Evolutionary conservation across 495 filamentous ascomycete genomes (phyloP), one percentile per base, ranked within the genome.

Genomic region (Aspergillus sclerotioniger): DNA sequence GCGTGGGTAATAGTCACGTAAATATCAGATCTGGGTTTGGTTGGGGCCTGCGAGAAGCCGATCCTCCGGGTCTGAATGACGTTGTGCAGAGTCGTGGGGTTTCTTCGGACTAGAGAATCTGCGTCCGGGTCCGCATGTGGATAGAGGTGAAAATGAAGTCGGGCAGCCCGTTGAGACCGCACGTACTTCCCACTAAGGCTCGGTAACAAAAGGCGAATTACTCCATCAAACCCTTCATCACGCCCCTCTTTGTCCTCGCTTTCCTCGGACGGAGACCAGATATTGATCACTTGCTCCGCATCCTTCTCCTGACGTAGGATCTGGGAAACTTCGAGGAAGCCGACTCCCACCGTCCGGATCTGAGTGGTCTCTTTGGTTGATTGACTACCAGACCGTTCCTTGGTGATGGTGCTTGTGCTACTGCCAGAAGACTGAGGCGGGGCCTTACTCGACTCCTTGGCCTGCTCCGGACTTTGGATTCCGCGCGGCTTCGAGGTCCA

Each of bases 1-100:
- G 91, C 87, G 61, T 90, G 86, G 37, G 83, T 82, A 51, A 99
- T 69, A 0, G 90, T 96, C 20, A 99, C 68, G 67, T 98, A 99
- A 48, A 99, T 97, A 67, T 99, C 94, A 12, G 90, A 96, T 60
- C 94, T 76, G 8, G 90, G 81, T 63, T 89, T 90, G 0, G 88
- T 90, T 1, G 94, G 94, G 8, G 91, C 92, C 17, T 92, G 92
- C 3, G 94, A 87, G 72, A 99, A 99, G n/a, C 91, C 93, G 64
- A 96, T 91, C 69, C 93, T 91, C 60, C 80, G 83, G 6, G 92
- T 93, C 62, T 86, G 87, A 58, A 80, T 80, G 56, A 97, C 82
- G 43, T 86, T 84, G 53, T 95, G 90, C 35, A 98, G 83, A 6
- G 95, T 75, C 0, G 94, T 98, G 8, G 93, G 95, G 13, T 92